Evolutionary conservation across 2,329 filamentous ascomycete species (phyloP).

Genomic region (Mycogone perniciosa): DNA sequence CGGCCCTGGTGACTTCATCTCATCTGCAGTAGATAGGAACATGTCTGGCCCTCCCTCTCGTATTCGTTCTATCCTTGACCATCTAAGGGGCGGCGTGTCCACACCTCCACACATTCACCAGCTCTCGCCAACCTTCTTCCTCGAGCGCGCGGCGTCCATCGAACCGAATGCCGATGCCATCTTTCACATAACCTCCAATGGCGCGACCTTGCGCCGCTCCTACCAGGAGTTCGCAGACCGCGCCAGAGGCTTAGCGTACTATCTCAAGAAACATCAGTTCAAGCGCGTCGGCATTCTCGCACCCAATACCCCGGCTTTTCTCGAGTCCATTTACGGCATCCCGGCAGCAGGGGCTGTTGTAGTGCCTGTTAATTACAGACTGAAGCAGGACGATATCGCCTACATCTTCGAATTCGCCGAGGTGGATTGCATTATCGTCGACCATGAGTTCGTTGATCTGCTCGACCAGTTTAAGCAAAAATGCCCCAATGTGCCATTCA

Average conservation of each 20-base stretch:
- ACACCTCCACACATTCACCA: slow-evolving; percentile 59
- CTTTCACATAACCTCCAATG: slow-evolving; percentile 76
- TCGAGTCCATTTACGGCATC: slow-evolving; percentile 85
- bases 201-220: slow-evolving; percentile 63
- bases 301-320: slow-evolving; percentile 90
- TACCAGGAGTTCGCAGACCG: slow-evolving; percentile 83
- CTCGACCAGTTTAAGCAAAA: slow-evolving; percentile 58
- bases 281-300: slow-evolving; percentile 78
- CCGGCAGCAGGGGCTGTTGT: slow-evolving; percentile 73
- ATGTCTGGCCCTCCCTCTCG: slow-evolving; percentile 63
- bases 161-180: slow-evolving; percentile 82
- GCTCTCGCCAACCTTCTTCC: slow-evolving; percentile 80
- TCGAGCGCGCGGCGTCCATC: slow-evolving; percentile 78
- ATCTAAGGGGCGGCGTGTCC: slow-evolving; percentile 35
- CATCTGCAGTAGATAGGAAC: slow-evolving; percentile 13
- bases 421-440: slow-evolving; percentile 80
- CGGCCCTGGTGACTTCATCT: not conserved
- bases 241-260: slow-evolving; percentile 82
- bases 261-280: slow-evolving; percentile 65
- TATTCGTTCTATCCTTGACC: slow-evolving; percentile 50
- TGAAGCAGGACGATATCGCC: slow-evolving; percentile 77
- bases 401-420: slow-evolving; percentile 89
- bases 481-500: slow-evolving; percentile 59
- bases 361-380: slow-evolving; percentile 56
- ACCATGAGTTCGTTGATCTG: slow-evolving; percentile 69